Evolutionary conservation across 495 filamentous ascomycete species (phyloP), one percentile per base, ranked within the genome.

Genomic region (Neurospora intermedia): DNA sequence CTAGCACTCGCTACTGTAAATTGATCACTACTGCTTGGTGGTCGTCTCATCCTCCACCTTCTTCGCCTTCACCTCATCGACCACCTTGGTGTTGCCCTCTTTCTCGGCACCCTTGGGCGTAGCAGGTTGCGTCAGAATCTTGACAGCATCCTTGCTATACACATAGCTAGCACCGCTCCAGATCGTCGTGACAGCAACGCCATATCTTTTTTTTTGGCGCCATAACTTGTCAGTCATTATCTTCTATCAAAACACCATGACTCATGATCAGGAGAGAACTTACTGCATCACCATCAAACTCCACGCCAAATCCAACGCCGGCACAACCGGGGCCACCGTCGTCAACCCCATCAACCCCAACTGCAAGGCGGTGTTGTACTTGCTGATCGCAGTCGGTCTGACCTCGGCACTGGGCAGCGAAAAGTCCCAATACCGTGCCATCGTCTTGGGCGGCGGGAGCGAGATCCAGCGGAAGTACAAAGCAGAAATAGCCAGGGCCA

Each of bases 401-500:
- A 99, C 96, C 81, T 98, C 96, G 1, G 96, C 96, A 66, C 89
- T 92, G 0, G 96, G 96, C 20, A 99, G 87, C 13, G 90, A 92
- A 77, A 98, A 98, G 79, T 99, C 96, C 96, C 96, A 99, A 80
- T 98, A 99, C n/a, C 96, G 85, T 16, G 85, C 82, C 81, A 97
- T 91, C 0, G 96, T 98, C 81, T 97, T 97, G 6, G 96, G 96
- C 0, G 92, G 90, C 2, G 96, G 96, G 27, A 99, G 87, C 4
- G 92, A 94, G 69, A 97, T 96, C 89, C 93, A 99, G 43, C 96
- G 90, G 78, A 94, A 98, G 81, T 98, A 99, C 72, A 99, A 89
- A 2, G 96, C 96, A 10, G 94, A 89, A 4, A 97, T 85, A n/a
- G 88, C 92, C 6, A 99, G 85, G n/a, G 88, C 91, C 41, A 94